Evolutionary conservation across 1,139 yeast species (phyloP).

Genomic region (Petasospora fabianii): DNA sequence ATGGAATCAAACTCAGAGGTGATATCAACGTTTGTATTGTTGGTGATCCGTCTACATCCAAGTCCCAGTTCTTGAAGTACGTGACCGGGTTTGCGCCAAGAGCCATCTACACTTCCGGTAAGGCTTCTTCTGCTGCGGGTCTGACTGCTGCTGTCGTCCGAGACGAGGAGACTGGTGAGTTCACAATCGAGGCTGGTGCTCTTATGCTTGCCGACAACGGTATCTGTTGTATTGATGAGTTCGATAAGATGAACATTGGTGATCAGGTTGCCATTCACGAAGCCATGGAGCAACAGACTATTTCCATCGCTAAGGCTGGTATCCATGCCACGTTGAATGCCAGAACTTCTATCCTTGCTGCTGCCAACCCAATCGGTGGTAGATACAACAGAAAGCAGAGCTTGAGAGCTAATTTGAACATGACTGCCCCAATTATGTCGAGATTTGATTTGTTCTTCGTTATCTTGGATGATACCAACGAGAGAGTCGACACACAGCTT

Average conservation of each 20-base stretch:
- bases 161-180: conserved; percentile 97
- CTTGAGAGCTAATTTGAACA: conserved; percentile 79
- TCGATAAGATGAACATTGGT: conserved; percentile 92
- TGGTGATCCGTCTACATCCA: conserved; percentile 98
- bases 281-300: conserved; percentile 99
- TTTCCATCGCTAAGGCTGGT: conserved; percentile 97
- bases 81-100: conserved; percentile 91
- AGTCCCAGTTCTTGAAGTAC: conserved; percentile 92
- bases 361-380: conserved; percentile 97
- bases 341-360: conserved; percentile 91
- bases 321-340: conserved; percentile 97
- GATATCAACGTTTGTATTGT: conserved; percentile 96
- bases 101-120: conserved; percentile 96
- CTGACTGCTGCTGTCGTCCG: conserved; percentile 96
- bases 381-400: conserved; percentile 86
- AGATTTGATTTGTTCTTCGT: conserved; percentile 96
- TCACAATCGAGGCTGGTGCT: conserved; percentile 98
- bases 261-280: conserved; percentile 99
- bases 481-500: conserved; percentile 79
- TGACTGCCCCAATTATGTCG: conserved; percentile 99
- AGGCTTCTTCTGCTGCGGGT: conserved; percentile 99
- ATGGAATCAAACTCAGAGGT: conserved; percentile 94
- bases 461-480: conserved; percentile 92
- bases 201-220: conserved; percentile 98
- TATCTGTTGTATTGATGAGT: conserved; percentile 97